Conservation (phyloP, 495 filamentous ascomycete genomes). For the Poronia punctata region DNA sequence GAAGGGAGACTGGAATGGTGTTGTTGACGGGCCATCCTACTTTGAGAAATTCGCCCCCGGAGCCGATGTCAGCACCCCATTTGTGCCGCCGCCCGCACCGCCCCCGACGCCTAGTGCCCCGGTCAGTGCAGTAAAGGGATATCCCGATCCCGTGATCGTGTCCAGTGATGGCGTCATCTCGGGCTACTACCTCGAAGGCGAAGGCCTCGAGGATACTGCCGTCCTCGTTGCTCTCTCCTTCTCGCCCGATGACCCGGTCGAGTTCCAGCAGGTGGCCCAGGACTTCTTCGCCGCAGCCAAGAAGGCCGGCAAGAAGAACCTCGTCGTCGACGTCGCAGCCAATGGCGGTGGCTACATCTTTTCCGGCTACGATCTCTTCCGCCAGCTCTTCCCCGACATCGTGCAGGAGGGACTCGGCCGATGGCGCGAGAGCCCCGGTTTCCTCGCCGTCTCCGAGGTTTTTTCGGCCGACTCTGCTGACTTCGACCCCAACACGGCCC, state of each 20-base stretch:
- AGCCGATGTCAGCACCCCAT: slow-evolving; percentile 6
- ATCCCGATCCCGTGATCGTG: slow-evolving; percentile 41
- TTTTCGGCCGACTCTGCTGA: slow-evolving; percentile 23
- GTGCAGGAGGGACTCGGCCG: slow-evolving; percentile 28
- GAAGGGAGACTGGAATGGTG: slow-evolving; percentile 22
- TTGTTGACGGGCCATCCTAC: slow-evolving; percentile 33
- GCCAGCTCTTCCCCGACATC: slow-evolving; percentile 37
- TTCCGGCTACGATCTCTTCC: slow-evolving; percentile 39
- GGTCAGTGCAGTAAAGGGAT: slow-evolving; percentile 25
- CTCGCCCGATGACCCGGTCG: slow-evolving; percentile 12
- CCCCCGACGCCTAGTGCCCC: slow-evolving; percentile 11
- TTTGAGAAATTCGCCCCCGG: slow-evolving; percentile 30
- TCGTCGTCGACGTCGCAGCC: slow-evolving; percentile 47
- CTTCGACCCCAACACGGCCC: slow-evolving; percentile 24
- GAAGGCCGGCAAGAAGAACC: slow-evolving; percentile 39
- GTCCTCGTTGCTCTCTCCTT: slow-evolving; percentile 30
- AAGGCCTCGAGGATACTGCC: slow-evolving; percentile 39
- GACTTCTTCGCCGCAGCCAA: slow-evolving; percentile 34
- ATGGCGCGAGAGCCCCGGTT: slow-evolving; percentile 27
- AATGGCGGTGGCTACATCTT: slow-evolving; percentile 48
- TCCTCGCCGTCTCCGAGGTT: slow-evolving; percentile 24
- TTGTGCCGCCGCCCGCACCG: slow-evolving; percentile 12
- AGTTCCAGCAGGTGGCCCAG: slow-evolving; percentile 36
- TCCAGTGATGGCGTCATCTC: slow-evolving; percentile 36
- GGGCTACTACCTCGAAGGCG: slow-evolving; percentile 42